phyloP scores from a whole-genome alignment of 1,284 basidiomycete species.

The Ganoderma lucidum region DNA sequence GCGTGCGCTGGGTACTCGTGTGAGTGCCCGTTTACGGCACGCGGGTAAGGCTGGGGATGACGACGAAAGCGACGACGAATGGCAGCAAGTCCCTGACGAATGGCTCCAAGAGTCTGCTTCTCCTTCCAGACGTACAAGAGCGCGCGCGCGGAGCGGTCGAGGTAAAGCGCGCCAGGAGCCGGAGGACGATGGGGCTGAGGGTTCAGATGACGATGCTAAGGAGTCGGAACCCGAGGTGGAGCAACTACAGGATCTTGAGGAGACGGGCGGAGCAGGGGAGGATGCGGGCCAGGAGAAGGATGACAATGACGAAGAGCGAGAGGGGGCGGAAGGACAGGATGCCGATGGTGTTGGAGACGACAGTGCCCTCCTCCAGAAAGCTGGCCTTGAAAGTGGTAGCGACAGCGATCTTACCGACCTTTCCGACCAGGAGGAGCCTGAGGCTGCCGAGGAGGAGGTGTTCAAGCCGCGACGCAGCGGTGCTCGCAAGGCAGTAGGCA shows the following conservation, averaged over 20 bases:
- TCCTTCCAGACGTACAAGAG: conserved; percentile 20
- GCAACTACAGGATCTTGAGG: conserved; percentile 19
- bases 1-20: conserved; percentile 62
- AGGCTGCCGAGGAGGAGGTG: conserved; percentile 20
- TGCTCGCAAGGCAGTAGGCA: conserved; percentile 8
- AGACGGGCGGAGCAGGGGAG: conserved; percentile 26
- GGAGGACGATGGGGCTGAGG: conserved; percentile 13
- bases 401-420: conserved; percentile 78
- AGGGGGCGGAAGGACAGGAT: conserved; percentile 27
- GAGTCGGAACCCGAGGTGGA: background rate
- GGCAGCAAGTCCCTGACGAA: conserved; percentile 81
- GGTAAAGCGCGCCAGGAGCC: conserved; percentile 24
- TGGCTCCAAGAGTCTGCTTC: conserved; percentile 58
- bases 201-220: conserved; percentile 8
- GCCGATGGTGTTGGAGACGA: conserved; percentile 21
- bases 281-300: conserved; percentile 13
- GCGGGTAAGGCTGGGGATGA: conserved; percentile 48
- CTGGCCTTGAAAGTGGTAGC: conserved; percentile 65
- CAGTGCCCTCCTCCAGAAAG: conserved; percentile 44
- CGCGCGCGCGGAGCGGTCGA: conserved; percentile 23
- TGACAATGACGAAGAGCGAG: conserved; percentile 16
- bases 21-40: conserved; percentile 64
- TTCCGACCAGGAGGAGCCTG: conserved; percentile 44
- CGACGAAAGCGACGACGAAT: conserved; percentile 62
- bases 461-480: conserved; percentile 13